Base-by-base conservation (phyloP, 129 eudicot genomes). In the Dittrichia graveolens region DNA sequence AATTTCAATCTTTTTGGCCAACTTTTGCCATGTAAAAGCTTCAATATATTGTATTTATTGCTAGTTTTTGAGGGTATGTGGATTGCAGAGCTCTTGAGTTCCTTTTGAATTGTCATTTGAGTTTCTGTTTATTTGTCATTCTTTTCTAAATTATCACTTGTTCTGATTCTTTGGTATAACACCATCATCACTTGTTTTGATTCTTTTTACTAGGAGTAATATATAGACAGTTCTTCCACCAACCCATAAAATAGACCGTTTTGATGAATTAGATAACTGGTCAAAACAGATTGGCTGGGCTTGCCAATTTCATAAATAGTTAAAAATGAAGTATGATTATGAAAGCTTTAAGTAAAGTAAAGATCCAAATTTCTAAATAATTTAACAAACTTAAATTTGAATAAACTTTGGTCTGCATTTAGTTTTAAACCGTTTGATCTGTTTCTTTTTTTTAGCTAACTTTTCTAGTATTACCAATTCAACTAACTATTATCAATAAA, bases 151-250 rank as follows among this genome's bases (percentile, higher is more conserved):
- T 24, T n/a, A n/a, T n/a, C n/a, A n/a, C n/a, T n/a, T n/a, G 10
- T 39, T 15, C 14, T n/a, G 69, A 24, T 42, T 14, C 50, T 7
- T 61, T 38, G 31, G 67, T 39, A n/a, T 39, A 39, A 14, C 34
- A 43, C 67, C 67, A 61, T 61, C 31, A 61, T 39, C 47, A 61
- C 67, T 61, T 61, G 34, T 38, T 61, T 12, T 13, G 46, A n/a
- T 31, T 11, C 8, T 61, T 61, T 61, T 39, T 13, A 61, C 8
- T 31, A 39, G 65, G 50, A 57, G 5, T 2, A 24, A 24, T 37
- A 60, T 60, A 43, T 61, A 61, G 46, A 39, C 67, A n/a, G n/a
- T 40, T 61, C 67, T 61, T 61, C 67, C 67, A 39, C 15, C 48
- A 61, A 61, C 38, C 45, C 45, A 37, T 9, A 39, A 61, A 61